A percentile compares a stretch with the other conserved stretches of the same genome.
phyloP scores from a whole-genome alignment of 2,329 filamentous ascomycete genomes.

The Venturiaceae sp. region DNA sequence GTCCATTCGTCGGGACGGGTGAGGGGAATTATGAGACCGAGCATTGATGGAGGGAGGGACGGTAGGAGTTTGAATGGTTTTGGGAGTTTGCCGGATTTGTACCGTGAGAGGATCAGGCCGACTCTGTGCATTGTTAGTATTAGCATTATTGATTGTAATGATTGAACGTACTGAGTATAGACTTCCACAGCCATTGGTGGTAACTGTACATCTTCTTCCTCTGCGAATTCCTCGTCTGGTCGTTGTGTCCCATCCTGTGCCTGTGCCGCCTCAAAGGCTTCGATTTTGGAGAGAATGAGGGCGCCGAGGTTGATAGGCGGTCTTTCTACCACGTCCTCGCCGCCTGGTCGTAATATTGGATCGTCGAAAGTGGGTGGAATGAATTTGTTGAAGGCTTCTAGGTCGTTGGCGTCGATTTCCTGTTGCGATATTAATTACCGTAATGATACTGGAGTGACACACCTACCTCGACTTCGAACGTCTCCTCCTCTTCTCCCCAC shows the following conservation, averaged over 20 bases:
- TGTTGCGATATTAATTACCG: conserved; percentile 26
- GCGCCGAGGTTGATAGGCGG: conserved; percentile 63
- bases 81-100: conserved; percentile 91
- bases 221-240: conserved; percentile 31
- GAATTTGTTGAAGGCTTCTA: conserved; percentile 87
- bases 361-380: conserved; percentile 67
- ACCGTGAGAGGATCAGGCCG: conserved; percentile 78
- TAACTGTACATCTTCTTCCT: conserved; percentile 70
- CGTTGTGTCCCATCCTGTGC: conserved; percentile 30
- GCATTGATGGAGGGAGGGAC: conserved; percentile 84
- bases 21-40: conserved; percentile 53
- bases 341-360: conserved; percentile 50
- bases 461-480: conserved; percentile 25
- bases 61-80: conserved; percentile 98
- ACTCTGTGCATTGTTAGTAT: conserved; percentile 47
- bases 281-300: conserved; percentile 88
- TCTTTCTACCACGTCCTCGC: conserved; percentile 7
- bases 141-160: no score
- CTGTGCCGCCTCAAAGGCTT: conserved; percentile 54
- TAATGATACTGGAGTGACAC: neutral
- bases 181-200: conserved; percentile 90
- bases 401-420: conserved; percentile 80
- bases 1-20: conserved; percentile 75
- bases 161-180: conserved; percentile 68
- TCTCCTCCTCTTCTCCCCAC: conserved; percentile 70